Base-by-base conservation (phyloP, 2,329 filamentous ascomycete species). In the Mycogone perniciosa region DNA sequence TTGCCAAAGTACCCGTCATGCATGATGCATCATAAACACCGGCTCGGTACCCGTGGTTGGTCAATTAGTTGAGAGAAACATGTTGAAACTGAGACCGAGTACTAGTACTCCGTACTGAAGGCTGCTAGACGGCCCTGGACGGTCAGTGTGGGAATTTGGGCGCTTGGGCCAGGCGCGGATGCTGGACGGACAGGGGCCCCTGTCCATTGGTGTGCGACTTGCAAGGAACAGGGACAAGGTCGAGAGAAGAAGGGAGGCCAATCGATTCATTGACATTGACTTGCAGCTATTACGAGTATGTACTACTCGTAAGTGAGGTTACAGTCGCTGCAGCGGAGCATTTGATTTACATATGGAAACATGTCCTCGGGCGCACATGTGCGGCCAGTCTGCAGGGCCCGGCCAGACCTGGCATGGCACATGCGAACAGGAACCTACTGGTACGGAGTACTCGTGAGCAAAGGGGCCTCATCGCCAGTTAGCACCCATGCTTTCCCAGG, bases 401-500 rank as follows among this genome's bases (percentile, higher is more conserved):
- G 33, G 11, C 33, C 33, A 2, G 7, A 3, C 20, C 20, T 20
- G 20, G 20, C 20, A 20, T 20, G 20, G 20, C 20, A 20, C 20
- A 20, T 20, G 20, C 20, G 20, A 20, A 20, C 20, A 20, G 20
- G 20, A 20, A 20, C 20, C 20, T 20, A 20, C n/a, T n/a, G n/a
- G n/a, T n/a, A n/a, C n/a, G n/a, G n/a, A n/a, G n/a, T n/a, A n/a
- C n/a, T n/a, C n/a, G n/a, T 2, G 20, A 20, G 20, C 20, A 20
- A 20, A 20, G 20, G 20, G 20, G 20, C 20, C 20, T 20, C 20
- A 20, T 20, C 20, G 3, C 20, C 20, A 20, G 41, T 43, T 38
- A 39, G 43, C 40, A 48, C 51, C 48, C 48, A 46, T 53, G 51
- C 43, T 20, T 7, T 39, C 37, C 51, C 51, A 51, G 33, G 51